phyloP scores from a whole-genome alignment of 1,139 yeast species.

The Saccharomyces hybrid region DNA sequence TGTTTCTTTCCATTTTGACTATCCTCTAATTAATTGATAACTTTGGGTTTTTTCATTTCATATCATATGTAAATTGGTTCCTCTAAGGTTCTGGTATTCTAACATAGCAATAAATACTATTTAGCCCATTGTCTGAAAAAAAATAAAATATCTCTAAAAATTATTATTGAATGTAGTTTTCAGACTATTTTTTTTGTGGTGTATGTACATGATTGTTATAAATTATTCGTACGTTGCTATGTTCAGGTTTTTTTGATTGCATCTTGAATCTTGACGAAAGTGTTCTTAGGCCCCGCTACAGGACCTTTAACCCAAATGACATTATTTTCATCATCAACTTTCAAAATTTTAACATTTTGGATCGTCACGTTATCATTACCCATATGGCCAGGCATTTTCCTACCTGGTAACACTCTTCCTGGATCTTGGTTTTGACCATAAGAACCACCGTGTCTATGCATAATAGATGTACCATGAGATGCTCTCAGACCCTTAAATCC shows the following conservation, averaged over 20 bases:
- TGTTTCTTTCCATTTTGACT: neutral
- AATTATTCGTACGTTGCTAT: neutral
- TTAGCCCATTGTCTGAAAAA: neutral
- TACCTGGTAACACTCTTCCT: constrained; percentile 93
- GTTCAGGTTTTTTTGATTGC: constrained; percentile 42
- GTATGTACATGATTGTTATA: neutral
- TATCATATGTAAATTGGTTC: neutral
- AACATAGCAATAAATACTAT: neutral
- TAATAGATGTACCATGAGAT: constrained; percentile 89
- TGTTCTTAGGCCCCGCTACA: constrained; percentile 82
- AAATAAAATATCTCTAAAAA: neutral
- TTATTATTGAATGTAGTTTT: neutral
- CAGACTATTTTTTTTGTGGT: neutral
- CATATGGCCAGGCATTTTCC: constrained; percentile 98
- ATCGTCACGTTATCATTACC: constrained; percentile 71
- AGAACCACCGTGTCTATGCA: constrained; percentile 96
- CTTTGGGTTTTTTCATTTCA: neutral
- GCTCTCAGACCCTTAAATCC: constrained; percentile 89
- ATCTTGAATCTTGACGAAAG: constrained; percentile 69
- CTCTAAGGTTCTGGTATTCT: neutral
- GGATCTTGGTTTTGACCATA: constrained; percentile 94
- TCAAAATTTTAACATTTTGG: constrained; percentile 68
- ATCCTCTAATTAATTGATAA: constrained; percentile 1
- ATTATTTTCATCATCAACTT: constrained; percentile 74
- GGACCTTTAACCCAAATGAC: constrained; percentile 80